These are phyloP conservation scores for Pseudogymnoascus sp. DNA, from an alignment of 2,329 filamentous ascomycete genomes.

Conservation along the genomic window DNA sequence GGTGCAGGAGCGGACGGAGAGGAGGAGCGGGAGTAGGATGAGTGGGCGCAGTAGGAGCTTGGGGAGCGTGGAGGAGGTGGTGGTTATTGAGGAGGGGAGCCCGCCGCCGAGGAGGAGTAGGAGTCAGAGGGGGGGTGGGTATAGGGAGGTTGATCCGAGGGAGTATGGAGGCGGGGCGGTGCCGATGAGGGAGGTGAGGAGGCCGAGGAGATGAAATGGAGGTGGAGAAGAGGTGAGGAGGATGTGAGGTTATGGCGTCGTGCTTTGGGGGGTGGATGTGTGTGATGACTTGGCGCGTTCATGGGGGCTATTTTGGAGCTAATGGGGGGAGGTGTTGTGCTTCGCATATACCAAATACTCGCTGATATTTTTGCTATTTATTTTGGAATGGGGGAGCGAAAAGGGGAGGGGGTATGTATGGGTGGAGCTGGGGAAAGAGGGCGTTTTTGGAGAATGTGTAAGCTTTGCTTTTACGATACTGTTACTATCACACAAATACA, in stretches of 20 bases:
- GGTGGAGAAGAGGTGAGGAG: not conserved
- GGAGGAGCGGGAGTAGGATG: conserved; percentile 16
- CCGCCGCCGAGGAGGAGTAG: conserved; percentile 21
- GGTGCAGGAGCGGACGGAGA: conserved; percentile 23
- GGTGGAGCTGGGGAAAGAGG: not conserved
- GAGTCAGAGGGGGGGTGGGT: conserved; percentile 21
- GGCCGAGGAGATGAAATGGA: not conserved
- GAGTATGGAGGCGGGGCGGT: conserved; percentile 21
- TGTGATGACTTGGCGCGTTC: not conserved
- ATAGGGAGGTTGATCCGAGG: conserved; percentile 25
- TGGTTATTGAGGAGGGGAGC: conserved; percentile 29
- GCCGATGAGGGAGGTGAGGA: conserved; percentile 8
- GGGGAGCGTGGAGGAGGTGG: conserved; percentile 23
- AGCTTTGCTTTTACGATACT: not conserved
- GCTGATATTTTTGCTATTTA: conserved; percentile 4
- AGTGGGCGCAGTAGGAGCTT: conserved; percentile 11
- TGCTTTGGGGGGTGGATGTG: not conserved
- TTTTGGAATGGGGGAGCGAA: not conserved
- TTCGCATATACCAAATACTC: not conserved
- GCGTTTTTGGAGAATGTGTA: not conserved
- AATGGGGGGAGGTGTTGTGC: not conserved
- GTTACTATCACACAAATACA: not conserved
- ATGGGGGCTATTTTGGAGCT: not conserved
- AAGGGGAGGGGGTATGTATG: not conserved
- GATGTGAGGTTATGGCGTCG: not conserved